phyloP scores from a whole-genome alignment of 1,139 yeast genomes.

The Debaryomyces nepalensis region DNA sequence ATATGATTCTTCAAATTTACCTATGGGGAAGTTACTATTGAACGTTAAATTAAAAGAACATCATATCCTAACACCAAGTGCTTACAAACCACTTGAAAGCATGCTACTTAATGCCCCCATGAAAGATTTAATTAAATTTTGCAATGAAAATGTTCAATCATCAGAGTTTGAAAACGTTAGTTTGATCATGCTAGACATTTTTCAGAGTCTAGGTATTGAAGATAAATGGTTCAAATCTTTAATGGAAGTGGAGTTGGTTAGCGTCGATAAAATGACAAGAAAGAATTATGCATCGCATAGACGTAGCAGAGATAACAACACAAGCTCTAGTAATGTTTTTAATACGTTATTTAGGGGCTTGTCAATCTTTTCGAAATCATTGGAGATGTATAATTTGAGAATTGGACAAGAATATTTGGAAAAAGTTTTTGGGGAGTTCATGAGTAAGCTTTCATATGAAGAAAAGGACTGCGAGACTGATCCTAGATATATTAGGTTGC shows the following conservation, averaged over 20 bases:
- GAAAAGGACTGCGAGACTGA: slow-evolving; percentile 76
- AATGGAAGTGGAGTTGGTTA: slow-evolving; percentile 64
- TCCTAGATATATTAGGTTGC: slow-evolving; percentile 55
- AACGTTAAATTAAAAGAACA: slow-evolving; percentile 58
- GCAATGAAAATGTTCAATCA: slow-evolving; percentile 47
- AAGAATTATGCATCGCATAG: slow-evolving; percentile 39
- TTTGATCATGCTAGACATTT: slow-evolving; percentile 61
- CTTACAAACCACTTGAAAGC: slow-evolving; percentile 64
- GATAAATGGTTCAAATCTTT: slow-evolving; percentile 71
- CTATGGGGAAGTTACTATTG: slow-evolving; percentile 63
- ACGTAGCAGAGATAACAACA: slow-evolving; percentile 26
- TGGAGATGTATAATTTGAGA: slow-evolving; percentile 77
- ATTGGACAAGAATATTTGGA: slow-evolving; percentile 82
- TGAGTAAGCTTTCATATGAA: slow-evolving; percentile 56
- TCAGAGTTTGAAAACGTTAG: slow-evolving; percentile 60
- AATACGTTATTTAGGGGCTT: slow-evolving; percentile 87
- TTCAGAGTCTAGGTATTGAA: slow-evolving; percentile 65
- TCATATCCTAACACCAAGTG: slow-evolving; percentile 60
- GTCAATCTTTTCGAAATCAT: slow-evolving; percentile 75
- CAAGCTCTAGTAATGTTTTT: slow-evolving; percentile 53
- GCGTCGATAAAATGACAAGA: slow-evolving; percentile 51
- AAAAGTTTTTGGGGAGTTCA: slow-evolving; percentile 70
- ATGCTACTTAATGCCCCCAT: slow-evolving; percentile 58
- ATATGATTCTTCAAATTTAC: slow-evolving; percentile 46
- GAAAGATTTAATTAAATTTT: slow-evolving; percentile 52